Evolutionary conservation across 106 monocot genomes (phyloP), one percentile per base, ranked within the genome.

Genomic region (Vanilla planifolia): DNA sequence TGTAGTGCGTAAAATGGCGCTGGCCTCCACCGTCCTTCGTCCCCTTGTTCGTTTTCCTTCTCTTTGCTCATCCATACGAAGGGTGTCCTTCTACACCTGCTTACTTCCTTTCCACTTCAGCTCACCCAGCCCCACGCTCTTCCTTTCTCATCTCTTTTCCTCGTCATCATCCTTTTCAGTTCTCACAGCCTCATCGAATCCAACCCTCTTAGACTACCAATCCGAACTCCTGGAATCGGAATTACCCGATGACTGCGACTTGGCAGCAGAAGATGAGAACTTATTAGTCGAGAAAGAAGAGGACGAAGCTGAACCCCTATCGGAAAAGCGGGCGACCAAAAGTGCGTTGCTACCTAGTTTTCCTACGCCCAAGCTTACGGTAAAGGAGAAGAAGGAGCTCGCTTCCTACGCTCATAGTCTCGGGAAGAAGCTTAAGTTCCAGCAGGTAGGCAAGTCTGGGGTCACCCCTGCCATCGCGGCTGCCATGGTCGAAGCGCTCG

Each of bases 351-450:
- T 57, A 19, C 57, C 57, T 33, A 36, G 36, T 35, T 57, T 57
- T 42, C 66, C 77, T 3, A 33, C 68, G 15, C 89, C 94, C 29
- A 56, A 68, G 24, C 72, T 98, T 63, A 88, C 72, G 55, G 36
- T 88, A 13, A 98, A 91, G 77, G 96, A 98, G 82, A 84, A 77
- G 81, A 98, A 91, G 63, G 96, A 98, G 64, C 69, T 98, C 45
- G 81, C 87, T 2, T 84, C 96, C 7, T 91, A 84, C 71, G 96
- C 96, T 3, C 91, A 98, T 67, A 79, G 81, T 48, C 77, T 98
- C 1, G 96, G 96, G 1, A 91, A 98, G 79, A 88, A 91, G 74
- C 87, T 98, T 43, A 91, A 91, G 62, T 61, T 51, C 39, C 96
- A 98, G 77, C 96, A 91, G 73, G 79, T 98, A 24, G 91, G 96